Evolutionary conservation across 805 yeast genomes (phyloP), one percentile per base, ranked within the genome.

Genomic region (Candida railenensis): DNA sequence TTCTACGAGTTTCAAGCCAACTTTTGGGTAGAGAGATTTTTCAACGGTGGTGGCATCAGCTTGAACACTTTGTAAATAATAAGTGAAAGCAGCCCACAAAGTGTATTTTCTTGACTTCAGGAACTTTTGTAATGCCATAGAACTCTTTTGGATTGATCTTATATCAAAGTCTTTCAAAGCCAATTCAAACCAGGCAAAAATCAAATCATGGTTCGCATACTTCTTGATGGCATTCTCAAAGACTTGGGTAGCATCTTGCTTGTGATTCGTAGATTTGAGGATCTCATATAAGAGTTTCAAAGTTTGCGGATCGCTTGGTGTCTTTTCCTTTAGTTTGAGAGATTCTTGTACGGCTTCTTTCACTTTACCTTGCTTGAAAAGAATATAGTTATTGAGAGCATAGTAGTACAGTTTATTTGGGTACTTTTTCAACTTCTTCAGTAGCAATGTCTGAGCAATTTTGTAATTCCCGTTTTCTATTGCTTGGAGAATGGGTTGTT

Each of bases 1-100:
- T 22, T 77, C 81, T 22, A 86, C 59, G 51, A 85, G 59, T 52
- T 83, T 80, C 48, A 73, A 56, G 0, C 89, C 91, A 30, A 89
- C 34, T 42, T 42, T 42, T 2, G 45, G 45, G 39, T 32, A 42
- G 5, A 42, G 34, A 16, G 22, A 12, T 8, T 42, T 33, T 25
- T 42, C 45, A 16, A 19, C 34, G 2, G 11, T 28, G 3, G 72
- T 54, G 11, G 74, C 61, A 32, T 63, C 67, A 1, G 58, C 45
- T 3, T 55, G 50, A 1, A 56, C 53, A 25, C 78, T 49, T 42
- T 73, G 73, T 38, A 80, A 53, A 64, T 76, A 66, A 67, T 79
- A 62, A 15, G 79, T 61, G 51, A 83, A 68, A n/a, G 83, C 81
- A 30, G 81, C 77, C 83, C 87, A 78, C 30, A 78, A 61, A 22